Evolutionary conservation across 164 flowering plant species (phyloP).

Genomic region (Annona squamosa): DNA sequence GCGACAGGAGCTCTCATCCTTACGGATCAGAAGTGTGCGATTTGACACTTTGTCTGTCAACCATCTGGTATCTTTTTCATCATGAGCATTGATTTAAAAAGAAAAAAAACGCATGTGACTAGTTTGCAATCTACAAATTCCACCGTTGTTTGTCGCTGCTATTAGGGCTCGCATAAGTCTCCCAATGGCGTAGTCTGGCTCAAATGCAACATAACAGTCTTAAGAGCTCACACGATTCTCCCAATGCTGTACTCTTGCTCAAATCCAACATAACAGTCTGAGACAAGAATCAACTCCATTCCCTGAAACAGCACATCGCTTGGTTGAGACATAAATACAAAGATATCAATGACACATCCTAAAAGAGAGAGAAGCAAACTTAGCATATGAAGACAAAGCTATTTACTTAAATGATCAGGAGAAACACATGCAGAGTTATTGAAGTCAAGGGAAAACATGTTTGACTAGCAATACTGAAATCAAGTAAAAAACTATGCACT

Average conservation of each 20-base stretch:
- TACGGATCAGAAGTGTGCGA: too few relatives aligned
- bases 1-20: too few relatives aligned
- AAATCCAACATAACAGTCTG: conserved; percentile 90
- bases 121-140: too few relatives aligned
- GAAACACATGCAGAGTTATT: not conserved
- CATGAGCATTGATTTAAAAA: too few relatives aligned
- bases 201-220: too few relatives aligned
- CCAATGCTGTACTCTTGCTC: conserved; percentile 63
- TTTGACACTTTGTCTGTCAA: too few relatives aligned
- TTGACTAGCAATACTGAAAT: not conserved
- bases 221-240: conserved; percentile 15
- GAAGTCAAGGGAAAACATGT: not conserved
- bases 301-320: conserved; percentile 40
- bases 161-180: too few relatives aligned
- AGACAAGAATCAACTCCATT: conserved; percentile 61
- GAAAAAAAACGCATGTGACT: too few relatives aligned
- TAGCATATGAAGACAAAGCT: not conserved
- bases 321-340: not conserved
- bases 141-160: too few relatives aligned
- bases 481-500: not conserved
- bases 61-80: too few relatives aligned
- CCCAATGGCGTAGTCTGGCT: too few relatives aligned
- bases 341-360: not conserved
- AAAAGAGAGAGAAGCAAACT: not conserved
- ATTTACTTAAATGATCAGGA: not conserved